Conservation (phyloP, 345 rosid species). For the Linum tenue region DNA sequence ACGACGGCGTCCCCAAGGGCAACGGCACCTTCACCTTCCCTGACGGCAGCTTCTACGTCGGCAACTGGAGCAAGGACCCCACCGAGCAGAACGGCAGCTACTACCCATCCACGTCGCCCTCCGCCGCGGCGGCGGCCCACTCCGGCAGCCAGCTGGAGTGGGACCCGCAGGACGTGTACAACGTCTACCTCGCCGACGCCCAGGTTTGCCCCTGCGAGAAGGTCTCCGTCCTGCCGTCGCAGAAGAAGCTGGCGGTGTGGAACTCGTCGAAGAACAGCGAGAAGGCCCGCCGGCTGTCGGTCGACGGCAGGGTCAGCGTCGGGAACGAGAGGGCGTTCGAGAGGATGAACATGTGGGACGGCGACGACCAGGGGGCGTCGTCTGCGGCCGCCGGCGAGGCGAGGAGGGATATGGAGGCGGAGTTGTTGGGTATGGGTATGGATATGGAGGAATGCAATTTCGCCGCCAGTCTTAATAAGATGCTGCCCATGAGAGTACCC, state of each 20-base stretch:
- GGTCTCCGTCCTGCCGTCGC: conserved; percentile 70
- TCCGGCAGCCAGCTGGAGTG: conserved; percentile 31
- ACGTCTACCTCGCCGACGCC: conserved; percentile 26
- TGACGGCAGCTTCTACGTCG: conserved; percentile 74
- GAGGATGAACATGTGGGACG: conserved; percentile 63
- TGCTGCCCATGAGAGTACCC: conserved; percentile 53
- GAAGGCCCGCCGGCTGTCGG: conserved; percentile 58
- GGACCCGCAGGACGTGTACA: conserved; percentile 57
- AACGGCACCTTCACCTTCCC: conserved; percentile 63
- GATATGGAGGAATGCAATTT: conserved; percentile 21
- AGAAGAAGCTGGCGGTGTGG: conserved; percentile 74
- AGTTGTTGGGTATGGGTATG: conserved; percentile 34
- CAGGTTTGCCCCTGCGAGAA: conserved; percentile 51
- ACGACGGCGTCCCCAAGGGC: conserved; percentile 75
- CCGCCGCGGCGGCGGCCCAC: conserved; percentile 6
- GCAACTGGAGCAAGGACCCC: conserved; percentile 77
- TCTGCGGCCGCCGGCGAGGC: not conserved
- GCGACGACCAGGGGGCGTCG: conserved; percentile 9
- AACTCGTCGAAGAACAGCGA: conserved; percentile 44
- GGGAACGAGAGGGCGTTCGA: conserved; percentile 64
- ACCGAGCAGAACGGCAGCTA: conserved; percentile 68
- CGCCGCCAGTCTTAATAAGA: conserved; percentile 11
- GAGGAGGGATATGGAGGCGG: conserved; percentile 24
- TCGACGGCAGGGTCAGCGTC: conserved; percentile 78
- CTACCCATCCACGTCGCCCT: conserved; percentile 43